Evolutionary conservation across 805 yeast species (phyloP), one percentile per base, ranked within the genome.

Genomic region (Teunomyces pallodes): DNA sequence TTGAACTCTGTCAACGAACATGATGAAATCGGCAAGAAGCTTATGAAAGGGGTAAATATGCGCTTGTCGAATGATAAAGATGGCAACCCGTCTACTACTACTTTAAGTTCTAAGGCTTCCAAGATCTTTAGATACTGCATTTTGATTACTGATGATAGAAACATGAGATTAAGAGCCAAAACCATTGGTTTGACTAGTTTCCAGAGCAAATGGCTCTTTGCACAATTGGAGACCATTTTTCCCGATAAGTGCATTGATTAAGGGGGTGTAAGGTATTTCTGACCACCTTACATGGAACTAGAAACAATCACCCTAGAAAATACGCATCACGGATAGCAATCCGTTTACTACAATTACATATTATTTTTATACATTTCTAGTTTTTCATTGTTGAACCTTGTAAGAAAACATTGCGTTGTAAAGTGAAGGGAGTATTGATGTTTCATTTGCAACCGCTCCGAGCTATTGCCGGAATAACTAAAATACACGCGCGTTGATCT

Each of bases 61-160:
- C 33, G 46, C 63, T 59, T 48, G 63, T 43, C 32, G 2, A 29
- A 17, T 8, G 13, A 16, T n/a, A 26, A 33, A 8, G 12, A 30
- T 12, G n/a, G 32, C 13, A 17, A 16, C 14, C 8, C n/a, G 8
- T 12, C 13, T 3, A 13, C 32, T n/a, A 46, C 27, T 13, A 16
- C 35, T 3, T 32, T 35, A 29, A 14, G 24, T 13, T 28, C 31
- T 26, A 35, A 28, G 39, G 40, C 43, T n/a, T 74, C 83, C 12
- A 64, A 65, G 45, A 59, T 62, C 26, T 81, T 83, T 61, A 69
- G 76, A 42, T 82, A 81, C 60, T 81, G 86, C 52, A 75, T 84
- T 26, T 65, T 87, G 43, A 79, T 87, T 32, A 84, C 91, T 1
- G 92, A 87, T 64, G 92, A 87, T 60, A 69, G 83, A 47, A 85